These are phyloP conservation scores for Magnusiomyces clavatus DNA, from an alignment of 1,139 yeast species.

Conservation along the genomic window DNA sequence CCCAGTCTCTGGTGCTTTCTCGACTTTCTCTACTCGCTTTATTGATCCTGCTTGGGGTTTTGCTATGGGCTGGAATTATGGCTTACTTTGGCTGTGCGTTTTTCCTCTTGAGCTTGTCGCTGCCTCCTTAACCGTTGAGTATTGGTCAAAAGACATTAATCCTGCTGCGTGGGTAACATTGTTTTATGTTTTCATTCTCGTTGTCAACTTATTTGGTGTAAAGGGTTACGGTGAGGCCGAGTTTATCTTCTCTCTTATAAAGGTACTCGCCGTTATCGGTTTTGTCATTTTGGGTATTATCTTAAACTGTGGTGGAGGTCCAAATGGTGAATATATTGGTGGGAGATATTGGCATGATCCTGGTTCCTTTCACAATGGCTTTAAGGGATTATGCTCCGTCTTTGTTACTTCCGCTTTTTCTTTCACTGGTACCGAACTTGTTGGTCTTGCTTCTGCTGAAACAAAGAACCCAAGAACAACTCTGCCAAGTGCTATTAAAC, in stretches of 20 bases:
- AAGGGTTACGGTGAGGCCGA: constrained; percentile 69
- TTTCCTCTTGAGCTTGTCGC: constrained; percentile 72
- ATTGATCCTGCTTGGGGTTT: constrained; percentile 76
- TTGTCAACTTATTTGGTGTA: constrained; percentile 58
- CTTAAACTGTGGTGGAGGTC: constrained; percentile 63
- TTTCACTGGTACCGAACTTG: constrained; percentile 75
- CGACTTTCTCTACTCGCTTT: constrained; percentile 61
- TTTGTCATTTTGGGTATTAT: constrained; percentile 57
- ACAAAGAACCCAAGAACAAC: constrained; percentile 64
- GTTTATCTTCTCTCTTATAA: constrained; percentile 48
- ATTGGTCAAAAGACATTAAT: constrained; percentile 50
- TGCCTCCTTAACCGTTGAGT: constrained; percentile 61
- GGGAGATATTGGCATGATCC: constrained; percentile 53
- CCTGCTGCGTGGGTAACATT: constrained; percentile 63
- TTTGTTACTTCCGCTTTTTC: constrained; percentile 85
- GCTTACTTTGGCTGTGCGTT: constrained; percentile 66
- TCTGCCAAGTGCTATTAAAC: constrained; percentile 62
- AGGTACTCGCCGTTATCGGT: constrained; percentile 52
- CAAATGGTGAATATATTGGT: constrained; percentile 55
- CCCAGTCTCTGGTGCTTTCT: constrained; percentile 75
- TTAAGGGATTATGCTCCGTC: constrained; percentile 76
- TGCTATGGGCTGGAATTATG: constrained; percentile 78
- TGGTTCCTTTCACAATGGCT: constrained; percentile 56
- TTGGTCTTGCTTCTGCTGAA: constrained; percentile 82
- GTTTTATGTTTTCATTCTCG: constrained; percentile 48